Evolutionary conservation across 805 yeast genomes (phyloP).

Genomic region (Lachancea thermotolerans): DNA sequence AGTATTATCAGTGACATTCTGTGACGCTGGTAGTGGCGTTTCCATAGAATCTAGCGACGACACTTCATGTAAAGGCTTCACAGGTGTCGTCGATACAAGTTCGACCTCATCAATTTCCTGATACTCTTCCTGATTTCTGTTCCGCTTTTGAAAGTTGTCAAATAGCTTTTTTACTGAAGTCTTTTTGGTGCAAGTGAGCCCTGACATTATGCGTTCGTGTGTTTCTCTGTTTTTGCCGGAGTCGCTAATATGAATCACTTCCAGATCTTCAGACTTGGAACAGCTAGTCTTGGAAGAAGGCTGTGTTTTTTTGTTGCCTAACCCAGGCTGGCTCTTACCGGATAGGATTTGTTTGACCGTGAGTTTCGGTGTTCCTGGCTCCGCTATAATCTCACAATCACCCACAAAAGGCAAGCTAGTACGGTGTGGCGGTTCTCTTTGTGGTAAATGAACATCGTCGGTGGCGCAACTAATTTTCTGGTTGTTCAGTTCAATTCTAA

Average conservation of each 20-base stretch:
- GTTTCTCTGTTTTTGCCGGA: constrained; percentile 1
- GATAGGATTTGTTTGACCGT: constrained; percentile 9
- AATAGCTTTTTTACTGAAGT: constrained; percentile 23
- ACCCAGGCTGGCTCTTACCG: constrained; percentile 1
- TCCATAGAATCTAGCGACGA: constrained; percentile 15
- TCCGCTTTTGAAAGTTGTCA: constrained; percentile 9
- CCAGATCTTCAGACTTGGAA: not conserved
- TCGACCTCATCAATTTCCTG: not conserved
- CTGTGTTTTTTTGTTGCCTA: not conserved
- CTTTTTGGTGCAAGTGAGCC: constrained; percentile 14
- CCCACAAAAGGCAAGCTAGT: not conserved
- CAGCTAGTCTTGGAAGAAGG: not conserved
- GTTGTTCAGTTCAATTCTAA: not conserved
- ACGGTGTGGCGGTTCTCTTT: not conserved
- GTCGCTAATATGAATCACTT: constrained; percentile 1
- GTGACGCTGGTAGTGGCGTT: constrained; percentile 18
- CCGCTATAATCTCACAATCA: constrained; percentile 4
- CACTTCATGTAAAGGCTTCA: constrained; percentile 11
- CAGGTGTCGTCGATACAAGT: constrained; percentile 1
- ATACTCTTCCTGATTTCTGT: not conserved
- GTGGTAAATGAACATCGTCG: not conserved
- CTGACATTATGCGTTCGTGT: constrained; percentile 7
- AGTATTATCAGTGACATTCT: constrained; percentile 13
- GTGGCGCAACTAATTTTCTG: not conserved
- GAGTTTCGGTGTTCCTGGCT: not conserved